Base-by-base conservation (phyloP, 306 rosid species). In the Lupinus albus region DNA sequence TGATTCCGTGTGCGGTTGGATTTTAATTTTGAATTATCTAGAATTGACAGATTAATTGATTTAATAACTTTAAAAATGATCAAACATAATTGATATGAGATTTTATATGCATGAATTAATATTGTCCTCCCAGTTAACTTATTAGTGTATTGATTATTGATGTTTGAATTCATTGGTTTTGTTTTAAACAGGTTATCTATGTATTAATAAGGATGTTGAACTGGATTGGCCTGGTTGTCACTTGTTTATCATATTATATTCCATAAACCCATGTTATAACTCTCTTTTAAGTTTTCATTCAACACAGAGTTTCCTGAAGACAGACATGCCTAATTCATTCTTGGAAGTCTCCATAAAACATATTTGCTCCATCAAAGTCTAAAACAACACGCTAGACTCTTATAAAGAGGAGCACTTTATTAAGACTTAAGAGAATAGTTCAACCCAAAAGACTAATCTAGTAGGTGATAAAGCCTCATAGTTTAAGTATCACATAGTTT, bases 191-290 rank as follows among this genome's bases (percentile, higher is more conserved):
- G 96, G 88, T 79, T 75, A 67, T 86, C 18, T 89, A 84, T 84
- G 72, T 85, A 32, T 51, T 85, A 17, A 15, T 84, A 47, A 87
- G 91, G 78, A 75, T 87, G 94, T 58, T 87, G 68, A 90, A 89
- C 71, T 89, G 91, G 88, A 67, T 89, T 74, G 96, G 88, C 61
- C 67, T 89, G 72, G 16, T 61, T 63, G 61, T 89, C 64, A 89
- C 95, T 56, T 87, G 94, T 8, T 39, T 76, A 9, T 89, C 88
- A 10, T 89, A 84, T 75, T 12, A 20, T 14, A 13, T 87, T 61
- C 91, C 96, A 25, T 25, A 25, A 25, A 25, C 28, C 28, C 3
- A 25, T 25, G 1, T 25, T 25, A 25, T 25, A 25, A 25, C 3
- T 25, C 28, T 25, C 28, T n/a, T n/a, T n/a, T n/a, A 25, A 25